These are phyloP conservation scores for Penicillium hordei DNA, from an alignment of 2,329 filamentous ascomycete genomes.

Conservation along the genomic window DNA sequence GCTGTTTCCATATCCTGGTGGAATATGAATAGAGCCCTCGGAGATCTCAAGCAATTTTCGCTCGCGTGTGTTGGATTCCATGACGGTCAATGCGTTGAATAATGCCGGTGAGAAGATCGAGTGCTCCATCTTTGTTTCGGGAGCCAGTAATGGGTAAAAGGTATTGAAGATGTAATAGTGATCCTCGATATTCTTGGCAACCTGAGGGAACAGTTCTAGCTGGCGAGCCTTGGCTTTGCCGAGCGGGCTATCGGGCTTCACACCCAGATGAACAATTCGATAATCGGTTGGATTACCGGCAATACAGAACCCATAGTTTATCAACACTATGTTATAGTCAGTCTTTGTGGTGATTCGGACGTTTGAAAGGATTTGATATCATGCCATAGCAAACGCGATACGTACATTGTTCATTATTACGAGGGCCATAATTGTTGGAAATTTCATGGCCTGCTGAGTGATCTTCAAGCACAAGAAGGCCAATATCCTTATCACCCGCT, in stretches of 20 bases:
- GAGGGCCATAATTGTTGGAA: slow-evolving; percentile 73
- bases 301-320: slow-evolving; percentile 50
- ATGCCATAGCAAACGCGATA: not conserved
- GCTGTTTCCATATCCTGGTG: slow-evolving; percentile 35
- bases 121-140: slow-evolving; percentile 37
- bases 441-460: slow-evolving; percentile 52
- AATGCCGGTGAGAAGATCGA: slow-evolving; percentile 46
- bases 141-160: slow-evolving; percentile 43
- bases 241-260: slow-evolving; percentile 42
- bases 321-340: slow-evolving; percentile 36
- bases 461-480: slow-evolving; percentile 45
- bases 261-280: slow-evolving; percentile 42
- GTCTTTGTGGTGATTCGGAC: not conserved
- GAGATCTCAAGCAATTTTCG: slow-evolving; percentile 36
- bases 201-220: slow-evolving; percentile 35
- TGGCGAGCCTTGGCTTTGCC: slow-evolving; percentile 37
- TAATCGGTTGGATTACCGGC: slow-evolving; percentile 46
- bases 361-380: too few relatives aligned
- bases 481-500: slow-evolving; percentile 40
- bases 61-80: slow-evolving; percentile 45
- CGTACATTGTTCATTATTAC: slow-evolving; percentile 68
- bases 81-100: slow-evolving; percentile 43
- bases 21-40: slow-evolving; percentile 32
- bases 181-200: slow-evolving; percentile 32
- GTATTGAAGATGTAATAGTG: slow-evolving; percentile 48